Evolutionary conservation across 257 asterid genomes (phyloP).

Genomic region (Knoxia roxburghii): DNA sequence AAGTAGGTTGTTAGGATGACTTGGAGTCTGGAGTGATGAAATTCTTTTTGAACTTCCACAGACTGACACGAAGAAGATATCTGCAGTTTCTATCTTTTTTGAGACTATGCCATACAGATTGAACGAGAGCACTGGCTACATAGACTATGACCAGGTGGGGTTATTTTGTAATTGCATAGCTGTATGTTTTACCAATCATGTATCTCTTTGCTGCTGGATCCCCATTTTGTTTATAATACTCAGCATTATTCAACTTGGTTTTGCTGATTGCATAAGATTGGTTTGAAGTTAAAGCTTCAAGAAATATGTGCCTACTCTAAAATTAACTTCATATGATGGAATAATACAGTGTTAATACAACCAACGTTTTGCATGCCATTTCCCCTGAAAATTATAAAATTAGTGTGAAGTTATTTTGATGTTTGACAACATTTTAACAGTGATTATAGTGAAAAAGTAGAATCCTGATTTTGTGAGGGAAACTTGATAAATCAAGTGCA

Average conservation of each 20-base stretch:
- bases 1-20: background rate
- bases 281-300: conserved; percentile 1
- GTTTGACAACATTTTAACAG: background rate
- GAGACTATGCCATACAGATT: conserved; percentile 95
- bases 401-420: background rate
- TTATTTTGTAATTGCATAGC: background rate
- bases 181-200: background rate
- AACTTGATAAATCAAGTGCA: background rate
- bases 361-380: background rate
- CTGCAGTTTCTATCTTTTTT: conserved; percentile 82
- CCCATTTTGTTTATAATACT: background rate
- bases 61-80: conserved; percentile 83
- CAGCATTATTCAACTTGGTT: conserved; percentile 3
- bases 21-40: conserved; percentile 7
- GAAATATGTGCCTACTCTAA: background rate
- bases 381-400: background rate
- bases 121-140: conserved; percentile 68
- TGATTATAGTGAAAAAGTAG: background rate
- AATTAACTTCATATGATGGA: background rate
- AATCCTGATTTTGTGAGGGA: background rate
- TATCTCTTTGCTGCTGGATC: background rate
- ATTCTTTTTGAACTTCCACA: conserved; percentile 16
- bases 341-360: background rate
- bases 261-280: background rate
- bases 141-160: conserved; percentile 73